phyloP scores from a whole-genome alignment of 441 rosid species.

The Pelargonium citronellum region DNA sequence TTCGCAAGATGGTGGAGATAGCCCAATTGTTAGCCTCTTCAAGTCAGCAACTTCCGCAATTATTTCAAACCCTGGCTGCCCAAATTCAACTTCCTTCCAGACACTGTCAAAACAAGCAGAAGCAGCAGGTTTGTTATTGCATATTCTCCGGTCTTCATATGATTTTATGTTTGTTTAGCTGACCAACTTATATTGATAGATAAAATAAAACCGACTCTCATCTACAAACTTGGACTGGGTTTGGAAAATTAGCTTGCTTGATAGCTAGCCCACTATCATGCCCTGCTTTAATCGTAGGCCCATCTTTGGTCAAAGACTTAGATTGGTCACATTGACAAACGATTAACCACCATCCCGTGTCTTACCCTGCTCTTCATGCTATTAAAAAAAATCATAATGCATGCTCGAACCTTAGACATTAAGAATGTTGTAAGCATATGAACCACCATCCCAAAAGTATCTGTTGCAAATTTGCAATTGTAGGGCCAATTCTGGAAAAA shows the following conservation, averaged over 20 bases:
- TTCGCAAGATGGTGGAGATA: constrained; percentile 70
- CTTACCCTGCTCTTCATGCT: neutral
- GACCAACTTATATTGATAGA: neutral
- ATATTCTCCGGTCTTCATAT: constrained; percentile 7
- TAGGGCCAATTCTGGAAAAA: neutral
- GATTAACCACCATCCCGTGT: neutral
- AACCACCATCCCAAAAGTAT: neutral
- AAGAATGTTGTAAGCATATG: neutral
- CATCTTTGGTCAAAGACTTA: neutral
- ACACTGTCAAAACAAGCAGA: constrained; percentile 98
- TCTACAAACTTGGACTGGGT: neutral
- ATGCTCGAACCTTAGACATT: neutral
- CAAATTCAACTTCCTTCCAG: constrained; percentile 78
- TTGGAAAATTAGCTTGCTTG: neutral
- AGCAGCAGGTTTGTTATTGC: constrained; percentile 77
- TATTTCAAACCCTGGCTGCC: constrained; percentile 70
- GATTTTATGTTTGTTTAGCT: neutral
- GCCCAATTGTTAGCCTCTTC: constrained; percentile 87
- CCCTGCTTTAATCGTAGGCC: neutral
- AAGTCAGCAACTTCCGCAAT: constrained; percentile 77
- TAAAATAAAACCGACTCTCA: neutral
- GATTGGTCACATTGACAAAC: neutral
- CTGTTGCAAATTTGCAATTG: neutral
- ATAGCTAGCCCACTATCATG: neutral
- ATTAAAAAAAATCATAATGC: neutral